Evolutionary conservation across 1,284 basidiomycete genomes (phyloP), one percentile per base, ranked within the genome.

Genomic region (Cutaneotrichosporon curvatum): DNA sequence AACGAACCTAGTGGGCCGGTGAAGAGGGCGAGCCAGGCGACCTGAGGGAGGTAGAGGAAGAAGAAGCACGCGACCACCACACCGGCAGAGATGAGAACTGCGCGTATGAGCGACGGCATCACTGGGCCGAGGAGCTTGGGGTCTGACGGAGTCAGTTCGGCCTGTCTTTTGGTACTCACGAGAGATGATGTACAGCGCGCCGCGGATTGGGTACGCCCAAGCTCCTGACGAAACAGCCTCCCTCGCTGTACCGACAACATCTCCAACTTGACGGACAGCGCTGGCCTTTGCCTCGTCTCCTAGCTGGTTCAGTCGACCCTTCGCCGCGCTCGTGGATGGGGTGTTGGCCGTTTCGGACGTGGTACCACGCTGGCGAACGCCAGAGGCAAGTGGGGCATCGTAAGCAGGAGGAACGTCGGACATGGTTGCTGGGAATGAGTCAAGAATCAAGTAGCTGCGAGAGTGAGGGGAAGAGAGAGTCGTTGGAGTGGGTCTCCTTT

Each of bases 11-110:
- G 67, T 2, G 82, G 81, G 0, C 82, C 82, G 0, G 78, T 78
- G 56, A 84, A 75, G 39, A 83, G 50, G 1, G 79, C 77, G 32
- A 83, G 78, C 47, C 84, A 68, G 23, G 80, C 81, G 32, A 81
- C 78, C 63, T 83, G 82, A 1, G 83, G 83, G 14, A 84, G 61
- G 66, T 82, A 85, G 34, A 81, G 79, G 67, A 84, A 78, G 57
- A 78, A 66, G 63, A 81, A 81, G 58, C 83, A 70, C 16, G 65
- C 70, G 15, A 62, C 65, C 46, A 82, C 72, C 23, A 71, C 63
- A 10, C 48, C 67, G 20, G 74, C 67, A 9, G 62, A 65, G 40
- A 72, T 49, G n/a, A 60, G 41, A 4, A 65, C 49, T 1, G 65
- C 66, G 39, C 66, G 65, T 48, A 71, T 35, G 11, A 75, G 51